Evolutionary conservation across 2,329 filamentous ascomycete species (phyloP).

Genomic region (Colletotrichum orchidophilum): DNA sequence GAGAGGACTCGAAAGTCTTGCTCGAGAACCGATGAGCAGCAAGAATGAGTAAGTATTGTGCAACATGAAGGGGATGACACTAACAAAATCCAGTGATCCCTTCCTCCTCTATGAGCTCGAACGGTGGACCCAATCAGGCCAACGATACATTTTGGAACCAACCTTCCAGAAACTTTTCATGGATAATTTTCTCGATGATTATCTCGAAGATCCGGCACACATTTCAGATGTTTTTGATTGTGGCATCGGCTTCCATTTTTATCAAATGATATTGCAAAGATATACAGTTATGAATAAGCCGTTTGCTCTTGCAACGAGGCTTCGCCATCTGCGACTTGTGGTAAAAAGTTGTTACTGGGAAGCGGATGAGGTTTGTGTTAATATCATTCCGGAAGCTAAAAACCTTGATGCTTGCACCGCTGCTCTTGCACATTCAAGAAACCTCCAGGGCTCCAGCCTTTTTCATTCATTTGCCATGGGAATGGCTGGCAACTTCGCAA

Average conservation of each 20-base stretch:
- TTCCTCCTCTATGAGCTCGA: rapidly evolving
- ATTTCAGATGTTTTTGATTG: rapidly evolving
- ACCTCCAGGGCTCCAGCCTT: rapidly evolving
- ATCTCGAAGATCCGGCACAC: rapidly evolving
- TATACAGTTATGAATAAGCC: rapidly evolving
- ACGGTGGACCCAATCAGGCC: rapidly evolving
- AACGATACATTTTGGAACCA: not conserved
- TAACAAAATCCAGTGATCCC: not conserved
- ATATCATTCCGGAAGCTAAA: not conserved
- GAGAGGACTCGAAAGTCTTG: not conserved
- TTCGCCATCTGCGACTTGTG: not conserved
- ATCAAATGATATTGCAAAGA: not conserved
- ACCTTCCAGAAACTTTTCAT: not conserved
- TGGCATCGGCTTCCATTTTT: not conserved
- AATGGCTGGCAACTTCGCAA: not conserved
- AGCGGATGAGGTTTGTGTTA: not conserved
- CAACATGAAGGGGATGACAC: not conserved
- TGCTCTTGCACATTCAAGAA: not conserved
- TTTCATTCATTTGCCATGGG: not conserved
- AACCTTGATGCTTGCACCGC: rapidly evolving
- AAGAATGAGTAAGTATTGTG: rapidly evolving
- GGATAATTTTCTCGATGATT: not conserved
- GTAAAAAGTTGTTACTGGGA: not conserved
- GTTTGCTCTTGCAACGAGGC: not conserved
- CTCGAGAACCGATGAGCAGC: not conserved